Evolutionary conservation across 2,329 filamentous ascomycete species (phyloP), one percentile per base, ranked within the genome.

Genomic region (Diaporthe destruens): DNA sequence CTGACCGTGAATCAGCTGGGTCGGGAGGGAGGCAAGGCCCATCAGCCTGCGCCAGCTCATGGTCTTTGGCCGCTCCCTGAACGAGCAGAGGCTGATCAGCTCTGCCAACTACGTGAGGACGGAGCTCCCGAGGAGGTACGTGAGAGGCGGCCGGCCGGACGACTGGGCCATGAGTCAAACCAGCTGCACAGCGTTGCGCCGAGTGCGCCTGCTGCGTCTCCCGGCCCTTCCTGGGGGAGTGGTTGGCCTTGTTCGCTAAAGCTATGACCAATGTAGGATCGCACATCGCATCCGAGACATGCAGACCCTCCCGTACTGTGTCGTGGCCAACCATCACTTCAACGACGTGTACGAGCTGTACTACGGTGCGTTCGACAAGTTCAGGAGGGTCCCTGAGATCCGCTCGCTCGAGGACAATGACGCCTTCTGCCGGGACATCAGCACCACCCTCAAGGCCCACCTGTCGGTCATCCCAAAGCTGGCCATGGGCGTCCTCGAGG

Each of bases 31-130:
- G 81, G 95, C 95, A 63, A 90, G 95, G 68, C 96, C 96, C n/a
- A 98, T 99, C 80, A 98, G 94, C 84, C 85, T 99, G 78, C 93
- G 96, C 72, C 96, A 98, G 84, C 89, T 99, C 78, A 98, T 97
- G 85, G 97, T 98, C 79, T 99, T 98, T 83, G 96, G 96, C 39
- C 92, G 96, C 61, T 97, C 95, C 29, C 85, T 99, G 80, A 98
- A 95, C 61, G 95, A 98, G 83, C 88, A 91, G 67, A 92, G 97
- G 72, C 88, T 99, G 74, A 90, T 99, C 77, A 95, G 94, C 84
- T 98, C 95, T 55, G 96, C 96, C 74, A 99, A 99, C 84, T 99
- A 99, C 86, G 95, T 98, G 68, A 93, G 96, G 72, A 95, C 95
- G 6, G 96, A 99, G 85, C 89, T 99, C 68, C 96, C 96, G 8